These are phyloP conservation scores for Chloridella minuta DNA, from an alignment of 352 stramenopile genomes.

Conservation along the genomic window DNA sequence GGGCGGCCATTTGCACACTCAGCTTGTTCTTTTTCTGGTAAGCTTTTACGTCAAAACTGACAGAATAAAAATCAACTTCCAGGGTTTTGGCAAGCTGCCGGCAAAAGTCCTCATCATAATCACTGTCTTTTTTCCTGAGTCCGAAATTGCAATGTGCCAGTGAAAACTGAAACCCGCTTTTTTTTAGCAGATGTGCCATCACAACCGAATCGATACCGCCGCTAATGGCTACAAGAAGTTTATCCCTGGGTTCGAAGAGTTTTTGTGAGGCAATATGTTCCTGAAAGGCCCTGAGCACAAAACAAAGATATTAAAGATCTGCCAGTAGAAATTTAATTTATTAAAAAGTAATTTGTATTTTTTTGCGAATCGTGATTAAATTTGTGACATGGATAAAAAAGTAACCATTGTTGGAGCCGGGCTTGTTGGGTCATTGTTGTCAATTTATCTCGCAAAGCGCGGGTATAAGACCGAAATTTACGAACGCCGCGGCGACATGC, in stretches of 20 bases:
- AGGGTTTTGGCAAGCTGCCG: neutral
- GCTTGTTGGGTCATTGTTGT: slow-evolving; percentile 16
- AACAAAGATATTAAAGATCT: no score
- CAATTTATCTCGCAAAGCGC: slow-evolving; percentile 16
- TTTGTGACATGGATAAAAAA: neutral
- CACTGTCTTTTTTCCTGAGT: neutral
- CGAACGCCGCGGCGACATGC: slow-evolving; percentile 18
- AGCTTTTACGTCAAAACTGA: neutral
- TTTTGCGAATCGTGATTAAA: no score
- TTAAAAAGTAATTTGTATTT: no score
- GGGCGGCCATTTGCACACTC: neutral
- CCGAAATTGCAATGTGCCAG: neutral
- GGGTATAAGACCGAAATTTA: slow-evolving; percentile 19
- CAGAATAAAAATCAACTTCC: neutral
- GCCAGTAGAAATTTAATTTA: no score
- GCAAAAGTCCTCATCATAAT: neutral
- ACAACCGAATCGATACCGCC: neutral
- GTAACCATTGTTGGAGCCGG: slow-evolving; percentile 19
- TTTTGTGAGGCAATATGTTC: neutral
- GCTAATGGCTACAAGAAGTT: neutral
- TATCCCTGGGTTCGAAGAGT: neutral
- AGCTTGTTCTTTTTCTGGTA: neutral
- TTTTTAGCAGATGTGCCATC: neutral
- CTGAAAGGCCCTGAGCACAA: neutral
- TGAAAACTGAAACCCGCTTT: neutral